Percentiles rank a stretch among this genome's conserved stretches.
Evolutionary conservation across 352 stramenopile species (phyloP).

Genomic region (Pythium rishiriense): DNA sequence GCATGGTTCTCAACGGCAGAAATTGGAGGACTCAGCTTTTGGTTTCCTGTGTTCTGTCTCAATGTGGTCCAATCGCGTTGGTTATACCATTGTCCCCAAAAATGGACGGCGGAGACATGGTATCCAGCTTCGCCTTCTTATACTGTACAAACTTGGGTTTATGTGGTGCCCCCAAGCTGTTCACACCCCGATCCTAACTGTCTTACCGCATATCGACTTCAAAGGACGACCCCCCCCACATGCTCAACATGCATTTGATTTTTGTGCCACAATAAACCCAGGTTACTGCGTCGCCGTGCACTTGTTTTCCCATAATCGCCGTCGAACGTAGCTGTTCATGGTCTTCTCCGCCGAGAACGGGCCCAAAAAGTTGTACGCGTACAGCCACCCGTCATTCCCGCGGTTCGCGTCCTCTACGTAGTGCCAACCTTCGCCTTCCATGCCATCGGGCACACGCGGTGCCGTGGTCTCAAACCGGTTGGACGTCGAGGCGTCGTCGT

Average conservation of each 20-base stretch:
- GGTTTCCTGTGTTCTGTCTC: background rate
- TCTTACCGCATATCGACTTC: too few relatives aligned
- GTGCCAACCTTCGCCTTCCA: slow-evolving; percentile 51
- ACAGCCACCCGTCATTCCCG: slow-evolving; percentile 61
- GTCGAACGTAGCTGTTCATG: slow-evolving; percentile 57
- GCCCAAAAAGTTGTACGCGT: slow-evolving; percentile 59
- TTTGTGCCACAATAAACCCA: slow-evolving; percentile 7
- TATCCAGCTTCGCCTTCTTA: background rate
- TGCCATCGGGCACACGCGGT: slow-evolving; percentile 36
- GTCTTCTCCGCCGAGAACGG: slow-evolving; percentile 59
- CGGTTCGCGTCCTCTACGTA: slow-evolving; percentile 46
- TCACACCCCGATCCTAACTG: too few relatives aligned
- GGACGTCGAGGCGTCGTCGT: slow-evolving; percentile 49
- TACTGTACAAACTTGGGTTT: background rate
- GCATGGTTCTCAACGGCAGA: background rate
- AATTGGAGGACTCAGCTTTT: background rate
- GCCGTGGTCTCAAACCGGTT: slow-evolving; percentile 46
- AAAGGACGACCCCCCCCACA: background rate
- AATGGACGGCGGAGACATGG: background rate
- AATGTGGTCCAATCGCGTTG: background rate
- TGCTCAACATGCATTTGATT: slow-evolving; percentile 6
- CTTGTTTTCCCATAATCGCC: slow-evolving; percentile 73
- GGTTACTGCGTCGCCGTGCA: slow-evolving; percentile 31
- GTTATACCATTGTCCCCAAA: background rate
- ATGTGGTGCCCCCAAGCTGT: too few relatives aligned